Evolutionary conservation across 495 filamentous ascomycete species (phyloP), one percentile per base, ranked within the genome.

Genomic region (Aspergillus panamensis): DNA sequence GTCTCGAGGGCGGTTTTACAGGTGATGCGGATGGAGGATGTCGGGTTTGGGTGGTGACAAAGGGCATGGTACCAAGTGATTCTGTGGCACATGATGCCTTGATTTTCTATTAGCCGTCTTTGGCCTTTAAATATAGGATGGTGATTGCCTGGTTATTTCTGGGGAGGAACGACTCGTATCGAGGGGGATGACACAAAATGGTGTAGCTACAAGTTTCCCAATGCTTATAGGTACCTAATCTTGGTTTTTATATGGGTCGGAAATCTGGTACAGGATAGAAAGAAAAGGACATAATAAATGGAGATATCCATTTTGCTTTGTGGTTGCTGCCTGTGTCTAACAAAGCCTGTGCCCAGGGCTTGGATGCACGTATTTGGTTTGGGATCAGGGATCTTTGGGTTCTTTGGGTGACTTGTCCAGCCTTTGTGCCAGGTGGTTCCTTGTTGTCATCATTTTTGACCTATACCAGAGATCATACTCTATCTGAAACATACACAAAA

Each of bases 1-100:
- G 25, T 51, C 30, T 49, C 39, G n/a, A 64, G 43, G 40, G 63
- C 63, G 13, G 61, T 19, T 1, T 32, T 32, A 37, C 73, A 75
- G 14, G 40, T 33, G 37, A 71, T 69, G 4, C 37, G 12, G 25
- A 53, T 44, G 33, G 50, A 43, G 40, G 48, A 56, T n/a, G 40
- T 17, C 33, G 40, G 48, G 31, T 64, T 54, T 17, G 21, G 6
- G 55, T 70, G 68, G 8, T 51, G 51, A 57, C 73, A 73, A 21
- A 68, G 33, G 50, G 56, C 61, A 51, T 71, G 58, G 47, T 65
- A 67, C 71, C 69, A 75, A 39, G 43, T 52, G 8, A 73, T 62
- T 29, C 21, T 13, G 29, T 73, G 67, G 51, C 72, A 75, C 72
- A 75, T 75, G n/a, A 39, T 55, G 53, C 53, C 35, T 60, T 48